Conservation (phyloP, 768 basidiomycete species). For the Rhodocollybia butyracea region DNA sequence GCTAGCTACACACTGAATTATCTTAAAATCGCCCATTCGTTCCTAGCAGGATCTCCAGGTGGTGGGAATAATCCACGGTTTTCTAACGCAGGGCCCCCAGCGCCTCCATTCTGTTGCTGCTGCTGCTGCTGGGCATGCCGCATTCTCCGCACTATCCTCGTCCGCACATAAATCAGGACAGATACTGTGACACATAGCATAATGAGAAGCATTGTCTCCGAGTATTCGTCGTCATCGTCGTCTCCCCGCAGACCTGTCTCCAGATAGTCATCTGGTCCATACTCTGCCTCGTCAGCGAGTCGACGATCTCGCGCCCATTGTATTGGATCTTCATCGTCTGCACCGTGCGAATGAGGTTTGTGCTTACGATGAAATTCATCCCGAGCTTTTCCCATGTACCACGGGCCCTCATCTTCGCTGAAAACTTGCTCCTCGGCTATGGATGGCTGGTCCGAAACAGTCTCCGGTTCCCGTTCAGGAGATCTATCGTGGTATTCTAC, state of each 20-base stretch:
- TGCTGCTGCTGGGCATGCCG: constrained; percentile 58
- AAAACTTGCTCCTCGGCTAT: constrained; percentile 33
- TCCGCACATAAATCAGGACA: constrained; percentile 73
- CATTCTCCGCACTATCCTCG: constrained; percentile 71
- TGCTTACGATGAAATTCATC: constrained; percentile 70
- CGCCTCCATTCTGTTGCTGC: constrained; percentile 29
- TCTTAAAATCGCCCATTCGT: constrained; percentile 64
- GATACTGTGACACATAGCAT: constrained; percentile 71
- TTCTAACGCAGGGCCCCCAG: constrained; percentile 12
- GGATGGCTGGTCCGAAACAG: constrained; percentile 19
- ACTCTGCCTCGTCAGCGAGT: constrained; percentile 70
- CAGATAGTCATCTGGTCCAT: constrained; percentile 81
- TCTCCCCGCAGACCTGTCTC: constrained; percentile 65
- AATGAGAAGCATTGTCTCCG: constrained; percentile 78
- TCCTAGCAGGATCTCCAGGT: constrained; percentile 58
- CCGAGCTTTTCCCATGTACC: constrained; percentile 81
- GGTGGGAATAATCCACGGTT: constrained; percentile 57
- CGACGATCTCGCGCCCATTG: constrained; percentile 82
- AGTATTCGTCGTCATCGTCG: constrained; percentile 65
- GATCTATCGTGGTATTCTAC: constrained; percentile 20
- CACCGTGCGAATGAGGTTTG: constrained; percentile 30
- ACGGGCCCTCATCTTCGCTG: constrained; percentile 55
- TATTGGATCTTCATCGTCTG: constrained; percentile 62
- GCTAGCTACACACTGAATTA: constrained; percentile 25
- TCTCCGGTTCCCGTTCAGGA: constrained; percentile 36